These are phyloP conservation scores for Dictyostelium discoideum DNA, from an alignment of 78 protist genomes.

Conservation along the genomic window DNA sequence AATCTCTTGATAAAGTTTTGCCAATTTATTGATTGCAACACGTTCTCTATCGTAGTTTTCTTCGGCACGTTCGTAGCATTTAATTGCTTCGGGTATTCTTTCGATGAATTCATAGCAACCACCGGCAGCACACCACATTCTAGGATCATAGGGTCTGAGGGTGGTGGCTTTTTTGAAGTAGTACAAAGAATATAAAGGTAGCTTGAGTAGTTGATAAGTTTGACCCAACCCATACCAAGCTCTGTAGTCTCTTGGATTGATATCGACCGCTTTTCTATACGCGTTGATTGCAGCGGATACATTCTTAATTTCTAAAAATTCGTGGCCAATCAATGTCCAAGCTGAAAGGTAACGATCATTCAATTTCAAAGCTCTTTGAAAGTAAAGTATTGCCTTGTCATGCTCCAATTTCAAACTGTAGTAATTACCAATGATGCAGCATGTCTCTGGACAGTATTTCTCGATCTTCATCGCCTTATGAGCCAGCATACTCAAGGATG, in stretches of 20 bases:
- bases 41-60: slow-evolving; percentile 82
- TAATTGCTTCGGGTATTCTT: slow-evolving; percentile 82
- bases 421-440: slow-evolving; percentile 96
- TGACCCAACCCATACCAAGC: slow-evolving; percentile 98
- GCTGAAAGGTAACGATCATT: slow-evolving; percentile 86
- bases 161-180: slow-evolving; percentile 94
- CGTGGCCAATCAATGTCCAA: slow-evolving; percentile 99
- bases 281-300: slow-evolving; percentile 94
- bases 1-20: slow-evolving; percentile 69
- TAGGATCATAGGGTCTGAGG: slow-evolving; percentile 86
- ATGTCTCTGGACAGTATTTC: slow-evolving; percentile 95
- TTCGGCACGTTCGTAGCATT: slow-evolving; percentile 92
- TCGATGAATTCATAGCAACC: slow-evolving; percentile 80
- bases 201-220: slow-evolving; percentile 94
- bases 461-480: slow-evolving; percentile 77
- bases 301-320: slow-evolving; percentile 94
- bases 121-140: slow-evolving; percentile 94
- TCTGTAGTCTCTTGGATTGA: slow-evolving; percentile 94
- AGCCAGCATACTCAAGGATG: slow-evolving; percentile 82
- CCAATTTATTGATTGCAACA: slow-evolving; percentile 83
- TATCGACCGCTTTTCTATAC: slow-evolving; percentile 92
- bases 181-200: slow-evolving; percentile 91
- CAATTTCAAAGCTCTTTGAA: slow-evolving; percentile 92
- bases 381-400: slow-evolving; percentile 95
- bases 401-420: slow-evolving; percentile 90